Evolutionary conservation across 805 yeast genomes (phyloP).

Genomic region (Grigorovia humatica): DNA sequence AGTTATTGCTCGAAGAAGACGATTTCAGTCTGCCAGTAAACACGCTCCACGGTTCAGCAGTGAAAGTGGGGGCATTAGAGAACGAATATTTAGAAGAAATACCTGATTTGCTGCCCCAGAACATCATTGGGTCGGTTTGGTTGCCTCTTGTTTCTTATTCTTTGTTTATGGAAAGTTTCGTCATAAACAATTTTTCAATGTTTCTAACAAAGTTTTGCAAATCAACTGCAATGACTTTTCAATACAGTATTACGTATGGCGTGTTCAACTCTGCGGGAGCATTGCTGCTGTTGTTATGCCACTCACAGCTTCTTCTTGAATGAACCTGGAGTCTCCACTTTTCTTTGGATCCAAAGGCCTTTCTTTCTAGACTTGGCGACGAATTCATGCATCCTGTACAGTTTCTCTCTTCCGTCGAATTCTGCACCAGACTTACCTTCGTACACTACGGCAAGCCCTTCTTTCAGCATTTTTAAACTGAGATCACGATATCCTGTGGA

Average conservation of each 20-base stretch:
- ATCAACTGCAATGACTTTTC: neutral
- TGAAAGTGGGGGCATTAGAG: slow-evolving; percentile 60
- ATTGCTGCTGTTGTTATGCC: neutral
- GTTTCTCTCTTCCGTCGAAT: slow-evolving; percentile 65
- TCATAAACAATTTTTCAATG: neutral
- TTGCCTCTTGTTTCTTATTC: neutral
- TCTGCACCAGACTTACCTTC: slow-evolving; percentile 76
- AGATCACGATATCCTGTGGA: slow-evolving; percentile 69
- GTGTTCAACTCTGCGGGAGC: too few relatives aligned
- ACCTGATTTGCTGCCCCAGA: slow-evolving; percentile 37
- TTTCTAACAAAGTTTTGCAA: neutral
- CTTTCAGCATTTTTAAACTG: slow-evolving; percentile 74
- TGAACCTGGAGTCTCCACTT: slow-evolving; percentile 64
- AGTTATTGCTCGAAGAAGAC: slow-evolving; percentile 26
- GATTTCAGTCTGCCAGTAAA: slow-evolving; percentile 72
- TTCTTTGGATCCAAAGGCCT: slow-evolving; percentile 63
- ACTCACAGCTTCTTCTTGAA: slow-evolving; percentile 39
- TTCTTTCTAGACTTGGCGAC: slow-evolving; percentile 43
- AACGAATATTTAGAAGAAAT: slow-evolving; percentile 59
- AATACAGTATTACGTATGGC: too few relatives aligned
- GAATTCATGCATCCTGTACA: slow-evolving; percentile 50
- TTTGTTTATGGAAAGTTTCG: neutral
- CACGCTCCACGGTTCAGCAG: slow-evolving; percentile 73
- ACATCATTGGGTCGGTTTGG: slow-evolving; percentile 23
- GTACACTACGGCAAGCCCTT: slow-evolving; percentile 80